A percentile compares a stretch with the other conserved stretches of the same genome.
These are phyloP conservation scores for Pelargonium nanum DNA, from an alignment of 345 rosid species.

Conservation along the genomic window DNA sequence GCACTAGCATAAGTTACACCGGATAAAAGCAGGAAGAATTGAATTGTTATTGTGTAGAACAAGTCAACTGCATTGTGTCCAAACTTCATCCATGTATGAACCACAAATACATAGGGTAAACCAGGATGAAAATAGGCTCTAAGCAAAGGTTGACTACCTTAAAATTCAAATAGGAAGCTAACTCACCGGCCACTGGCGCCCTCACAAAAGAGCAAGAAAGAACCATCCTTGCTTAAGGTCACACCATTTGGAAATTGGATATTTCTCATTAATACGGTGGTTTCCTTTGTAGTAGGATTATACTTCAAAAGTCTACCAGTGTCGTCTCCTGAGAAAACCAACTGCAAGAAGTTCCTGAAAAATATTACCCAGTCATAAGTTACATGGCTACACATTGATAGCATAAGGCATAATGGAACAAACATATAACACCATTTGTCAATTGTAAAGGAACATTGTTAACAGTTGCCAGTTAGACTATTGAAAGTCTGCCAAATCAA, in stretches of 20 bases:
- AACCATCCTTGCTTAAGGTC: constrained; percentile 77
- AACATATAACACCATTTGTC: not conserved
- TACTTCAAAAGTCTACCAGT: constrained; percentile 74
- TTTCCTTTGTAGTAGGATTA: constrained; percentile 50
- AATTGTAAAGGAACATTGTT: no score
- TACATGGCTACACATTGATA: constrained; percentile 5
- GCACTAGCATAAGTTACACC: no score
- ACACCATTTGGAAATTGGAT: constrained; percentile 82
- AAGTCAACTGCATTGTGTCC: no score
- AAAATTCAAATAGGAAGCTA: constrained; percentile 1
- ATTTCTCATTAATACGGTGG: constrained; percentile 55
- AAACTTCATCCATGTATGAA: not conserved
- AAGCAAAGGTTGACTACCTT: not conserved
- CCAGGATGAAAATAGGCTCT: not conserved
- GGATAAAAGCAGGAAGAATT: no score
- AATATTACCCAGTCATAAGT: not conserved
- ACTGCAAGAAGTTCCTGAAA: constrained; percentile 81
- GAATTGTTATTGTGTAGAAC: no score
- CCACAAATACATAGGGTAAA: not conserved
- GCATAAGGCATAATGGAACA: not conserved
- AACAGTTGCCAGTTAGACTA: no score
- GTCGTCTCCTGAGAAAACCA: constrained; percentile 58
- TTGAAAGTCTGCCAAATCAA: no score
- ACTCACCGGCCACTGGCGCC: constrained; percentile 55
- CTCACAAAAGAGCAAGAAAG: constrained; percentile 67